Evolutionary conservation across 306 rosid species (phyloP).

Genomic region (Acacia confusa): DNA sequence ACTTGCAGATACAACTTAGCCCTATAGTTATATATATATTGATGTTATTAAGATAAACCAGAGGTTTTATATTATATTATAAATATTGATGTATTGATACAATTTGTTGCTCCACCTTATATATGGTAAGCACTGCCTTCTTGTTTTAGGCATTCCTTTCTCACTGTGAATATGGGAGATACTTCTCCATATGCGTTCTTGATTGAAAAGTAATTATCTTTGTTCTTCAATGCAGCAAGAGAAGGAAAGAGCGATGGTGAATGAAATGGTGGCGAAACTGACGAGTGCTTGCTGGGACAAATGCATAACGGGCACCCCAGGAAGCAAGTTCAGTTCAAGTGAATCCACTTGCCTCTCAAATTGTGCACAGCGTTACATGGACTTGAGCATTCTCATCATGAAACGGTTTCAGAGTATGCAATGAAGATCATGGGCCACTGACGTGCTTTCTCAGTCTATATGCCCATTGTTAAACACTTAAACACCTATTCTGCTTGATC

Average conservation of each 20-base stretch:
- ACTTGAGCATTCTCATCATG: conserved; percentile 59
- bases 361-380: conserved; percentile 73
- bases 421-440: conserved; percentile 40
- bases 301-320: conserved; percentile 67
- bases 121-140: background rate
- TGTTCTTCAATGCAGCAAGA: conserved; percentile 56
- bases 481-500: conserved; percentile 10
- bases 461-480: conserved; percentile 13
- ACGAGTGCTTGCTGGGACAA: conserved; percentile 74
- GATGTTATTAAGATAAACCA: background rate
- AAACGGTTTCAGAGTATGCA: conserved; percentile 61
- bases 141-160: background rate
- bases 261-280: conserved; percentile 77
- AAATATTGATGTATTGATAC: background rate
- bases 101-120: background rate
- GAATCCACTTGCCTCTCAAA: conserved; percentile 62
- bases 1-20: too few relatives aligned
- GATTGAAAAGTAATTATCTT: background rate
- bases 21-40: too few relatives aligned
- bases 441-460: conserved; percentile 5
- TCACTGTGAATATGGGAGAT: background rate
- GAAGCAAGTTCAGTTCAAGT: conserved; percentile 72
- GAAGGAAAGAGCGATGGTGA: conserved; percentile 58
- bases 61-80: background rate
- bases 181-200: background rate